Evolutionary conservation across 495 filamentous ascomycete species (phyloP).

Genomic region (Aspergillus steynii): DNA sequence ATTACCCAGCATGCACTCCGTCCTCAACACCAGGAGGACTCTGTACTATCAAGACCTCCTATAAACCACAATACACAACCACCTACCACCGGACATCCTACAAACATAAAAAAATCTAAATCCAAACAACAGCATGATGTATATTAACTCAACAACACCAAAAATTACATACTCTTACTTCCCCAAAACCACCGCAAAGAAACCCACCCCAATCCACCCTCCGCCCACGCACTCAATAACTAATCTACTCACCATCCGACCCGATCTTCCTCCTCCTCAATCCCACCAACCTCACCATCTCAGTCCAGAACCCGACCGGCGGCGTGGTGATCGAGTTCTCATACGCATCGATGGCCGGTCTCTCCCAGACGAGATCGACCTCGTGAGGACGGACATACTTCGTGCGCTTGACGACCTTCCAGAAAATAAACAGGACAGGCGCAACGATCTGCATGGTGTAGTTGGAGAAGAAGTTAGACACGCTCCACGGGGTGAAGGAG

Average conservation of each 20-base stretch:
- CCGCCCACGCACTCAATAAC: too few relatives aligned
- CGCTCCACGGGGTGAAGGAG: constrained; percentile 50
- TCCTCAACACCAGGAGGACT: too few relatives aligned
- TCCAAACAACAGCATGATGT: too few relatives aligned
- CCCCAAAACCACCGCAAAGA: too few relatives aligned
- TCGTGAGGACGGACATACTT: constrained; percentile 44
- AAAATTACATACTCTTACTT: too few relatives aligned
- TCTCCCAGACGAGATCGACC: constrained; percentile 57
- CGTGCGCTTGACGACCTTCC: constrained; percentile 57
- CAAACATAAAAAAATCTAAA: too few relatives aligned
- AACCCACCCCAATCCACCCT: too few relatives aligned
- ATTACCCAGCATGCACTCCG: too few relatives aligned
- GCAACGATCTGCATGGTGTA: constrained; percentile 56
- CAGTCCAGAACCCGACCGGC: constrained; percentile 10
- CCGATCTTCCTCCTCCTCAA: constrained; percentile 1
- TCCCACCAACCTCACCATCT: constrained; percentile 5
- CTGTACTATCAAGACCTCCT: too few relatives aligned
- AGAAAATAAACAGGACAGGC: constrained; percentile 44
- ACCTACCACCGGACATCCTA: too few relatives aligned
- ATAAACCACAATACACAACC: too few relatives aligned
- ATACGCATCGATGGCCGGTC: constrained; percentile 26
- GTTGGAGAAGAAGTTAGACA: constrained; percentile 53
- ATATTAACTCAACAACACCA: too few relatives aligned
- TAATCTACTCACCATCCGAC: background rate
- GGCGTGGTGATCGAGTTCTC: constrained; percentile 16